These are phyloP conservation scores for Auriscalpium orientale DNA, from an alignment of 768 basidiomycete genomes.

Conservation along the genomic window DNA sequence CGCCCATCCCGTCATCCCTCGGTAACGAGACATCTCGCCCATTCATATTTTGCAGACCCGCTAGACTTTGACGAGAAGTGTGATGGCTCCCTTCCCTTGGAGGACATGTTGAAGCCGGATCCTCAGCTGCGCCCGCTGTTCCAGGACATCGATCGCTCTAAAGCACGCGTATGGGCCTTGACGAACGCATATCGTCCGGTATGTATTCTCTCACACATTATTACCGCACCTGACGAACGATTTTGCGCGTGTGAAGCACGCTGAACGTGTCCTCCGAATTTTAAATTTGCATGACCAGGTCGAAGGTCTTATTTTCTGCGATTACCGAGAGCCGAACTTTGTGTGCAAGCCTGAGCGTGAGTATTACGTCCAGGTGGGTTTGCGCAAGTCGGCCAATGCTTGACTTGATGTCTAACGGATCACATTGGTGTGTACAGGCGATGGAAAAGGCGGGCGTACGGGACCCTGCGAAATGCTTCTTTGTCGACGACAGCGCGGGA, in stretches of 20 bases:
- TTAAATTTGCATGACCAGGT: conserved; percentile 65
- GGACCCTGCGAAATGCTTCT: conserved; percentile 67
- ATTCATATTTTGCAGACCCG: conserved; percentile 43
- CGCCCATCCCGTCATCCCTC: conserved; percentile 4
- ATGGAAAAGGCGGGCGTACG: conserved; percentile 50
- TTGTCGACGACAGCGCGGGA: conserved; percentile 72
- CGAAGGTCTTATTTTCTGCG: conserved; percentile 70
- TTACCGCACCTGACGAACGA: background rate
- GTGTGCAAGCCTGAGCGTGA: conserved; percentile 75
- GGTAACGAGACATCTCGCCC: too few species aligned
- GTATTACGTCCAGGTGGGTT: conserved; percentile 54
- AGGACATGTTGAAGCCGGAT: conserved; percentile 66
- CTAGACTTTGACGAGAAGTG: conserved; percentile 80
- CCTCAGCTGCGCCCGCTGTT: conserved; percentile 57
- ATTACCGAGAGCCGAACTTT: conserved; percentile 62
- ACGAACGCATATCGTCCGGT: conserved; percentile 81
- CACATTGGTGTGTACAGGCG: conserved; percentile 38
- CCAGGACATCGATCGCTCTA: conserved; percentile 70
- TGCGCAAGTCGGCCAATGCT: background rate
- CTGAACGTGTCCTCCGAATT: conserved; percentile 69
- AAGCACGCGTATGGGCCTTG: conserved; percentile 75
- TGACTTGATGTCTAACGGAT: background rate
- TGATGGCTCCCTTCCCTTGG: conserved; percentile 77
- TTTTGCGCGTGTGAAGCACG: conserved; percentile 46
- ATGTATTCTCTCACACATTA: conserved; percentile 14